Percentiles rank a stretch among this genome's conserved stretches.
phyloP scores from a whole-genome alignment of 345 rosid species.

The Brassica rapa region DNA sequence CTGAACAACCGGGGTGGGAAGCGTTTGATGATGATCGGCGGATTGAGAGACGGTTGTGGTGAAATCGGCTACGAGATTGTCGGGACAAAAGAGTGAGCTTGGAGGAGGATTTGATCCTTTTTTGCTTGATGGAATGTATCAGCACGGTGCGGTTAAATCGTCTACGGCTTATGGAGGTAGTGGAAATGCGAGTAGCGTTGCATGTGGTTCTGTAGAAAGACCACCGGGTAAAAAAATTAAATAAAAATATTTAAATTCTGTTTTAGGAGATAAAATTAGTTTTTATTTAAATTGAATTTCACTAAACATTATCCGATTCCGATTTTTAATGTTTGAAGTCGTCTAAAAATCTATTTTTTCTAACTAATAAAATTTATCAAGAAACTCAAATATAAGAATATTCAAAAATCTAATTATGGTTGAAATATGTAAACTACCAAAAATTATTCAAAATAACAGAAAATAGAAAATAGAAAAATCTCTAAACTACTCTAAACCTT shows the following conservation, averaged over 20 bases:
- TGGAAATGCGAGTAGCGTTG: conserved; percentile 72
- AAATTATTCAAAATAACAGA: too few species aligned
- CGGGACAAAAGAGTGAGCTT: conserved; percentile 36
- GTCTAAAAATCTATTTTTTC: too few species aligned
- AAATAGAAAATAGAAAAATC: too few species aligned
- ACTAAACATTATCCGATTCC: neutral
- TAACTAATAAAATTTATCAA: too few species aligned
- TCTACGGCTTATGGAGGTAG: conserved; percentile 35
- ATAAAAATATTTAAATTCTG: too few species aligned
- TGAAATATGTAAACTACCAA: too few species aligned
- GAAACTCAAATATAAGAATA: too few species aligned
- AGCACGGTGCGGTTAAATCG: conserved; percentile 26
- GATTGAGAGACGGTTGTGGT: conserved; percentile 78
- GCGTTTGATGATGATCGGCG: conserved; percentile 52
- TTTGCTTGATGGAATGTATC: conserved; percentile 44
- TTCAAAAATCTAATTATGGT: too few species aligned
- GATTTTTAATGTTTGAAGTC: neutral
- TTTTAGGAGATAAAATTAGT: too few species aligned
- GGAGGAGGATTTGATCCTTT: conserved; percentile 43
- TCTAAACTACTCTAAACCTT: too few species aligned
- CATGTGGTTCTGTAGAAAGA: conserved; percentile 49
- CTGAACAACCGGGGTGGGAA: conserved; percentile 52
- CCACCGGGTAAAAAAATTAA: conserved; percentile 30
- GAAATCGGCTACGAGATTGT: conserved; percentile 55
- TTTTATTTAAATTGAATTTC: neutral